phyloP scores from a whole-genome alignment of 2,329 filamentous ascomycete species.

The Shiraia sp. region DNA sequence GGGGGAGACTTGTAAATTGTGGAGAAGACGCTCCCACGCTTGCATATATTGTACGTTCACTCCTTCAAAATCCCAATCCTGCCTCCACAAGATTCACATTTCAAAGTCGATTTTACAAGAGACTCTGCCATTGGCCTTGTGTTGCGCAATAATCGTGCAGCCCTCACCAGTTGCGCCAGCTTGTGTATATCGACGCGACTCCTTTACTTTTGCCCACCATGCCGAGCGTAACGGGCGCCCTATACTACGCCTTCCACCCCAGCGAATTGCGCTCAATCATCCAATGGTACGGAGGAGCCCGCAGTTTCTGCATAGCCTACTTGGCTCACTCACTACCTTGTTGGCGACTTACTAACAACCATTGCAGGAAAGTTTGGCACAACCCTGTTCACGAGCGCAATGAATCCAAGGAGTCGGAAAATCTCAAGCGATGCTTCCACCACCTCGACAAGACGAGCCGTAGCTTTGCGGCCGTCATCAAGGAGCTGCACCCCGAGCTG shows the following conservation, averaged over 20 bases:
- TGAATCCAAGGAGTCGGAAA: constrained; percentile 71
- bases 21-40: no score
- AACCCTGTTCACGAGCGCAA: constrained; percentile 88
- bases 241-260: constrained; percentile 78
- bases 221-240: constrained; percentile 52
- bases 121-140: constrained; percentile 7
- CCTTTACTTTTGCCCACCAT: constrained; percentile 31
- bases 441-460: constrained; percentile 87
- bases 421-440: constrained; percentile 80
- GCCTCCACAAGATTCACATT: no score
- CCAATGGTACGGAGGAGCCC: constrained; percentile 71
- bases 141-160: constrained; percentile 4
- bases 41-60: no score
- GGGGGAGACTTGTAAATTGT: no score
- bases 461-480: constrained; percentile 90
- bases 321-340: background rate
- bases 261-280: constrained; percentile 78
- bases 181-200: constrained; percentile 10
- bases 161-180: constrained; percentile 6
- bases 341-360: constrained; percentile 11
- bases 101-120: no score
- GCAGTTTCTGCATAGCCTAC: background rate
- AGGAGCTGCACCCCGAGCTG: constrained; percentile 93
- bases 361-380: constrained; percentile 90
- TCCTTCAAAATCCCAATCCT: no score